These are phyloP conservation scores for Marchantia polymorpha DNA, from an alignment of 225 moss, liverwort and hornwort genomes.

Conservation along the genomic window DNA sequence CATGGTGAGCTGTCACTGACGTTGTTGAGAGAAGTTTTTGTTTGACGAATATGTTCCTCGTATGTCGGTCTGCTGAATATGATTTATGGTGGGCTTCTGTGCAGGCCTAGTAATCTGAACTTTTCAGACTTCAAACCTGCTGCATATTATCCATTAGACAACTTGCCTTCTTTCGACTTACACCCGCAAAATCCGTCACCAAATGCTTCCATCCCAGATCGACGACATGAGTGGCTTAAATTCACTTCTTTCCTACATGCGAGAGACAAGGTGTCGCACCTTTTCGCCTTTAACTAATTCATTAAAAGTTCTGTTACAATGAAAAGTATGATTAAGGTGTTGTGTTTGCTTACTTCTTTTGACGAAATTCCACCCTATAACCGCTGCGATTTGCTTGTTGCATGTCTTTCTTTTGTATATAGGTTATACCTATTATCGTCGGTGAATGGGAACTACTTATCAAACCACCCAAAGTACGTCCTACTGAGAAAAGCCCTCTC, in stretches of 20 bases:
- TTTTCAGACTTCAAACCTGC: constrained; percentile 19
- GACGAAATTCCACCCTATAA: too few relatives aligned
- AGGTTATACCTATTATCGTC: constrained; percentile 40
- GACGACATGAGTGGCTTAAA: constrained; percentile 42
- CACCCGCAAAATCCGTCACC: constrained; percentile 3
- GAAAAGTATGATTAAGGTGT: too few relatives aligned
- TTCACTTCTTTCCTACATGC: constrained; percentile 37
- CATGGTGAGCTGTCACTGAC: too few relatives aligned
- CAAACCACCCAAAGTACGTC: constrained; percentile 33
- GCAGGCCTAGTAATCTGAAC: constrained; percentile 29
- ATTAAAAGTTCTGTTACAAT: background rate
- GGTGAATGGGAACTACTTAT: constrained; percentile 44
- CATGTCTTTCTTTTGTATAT: background rate
- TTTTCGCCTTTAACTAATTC: background rate
- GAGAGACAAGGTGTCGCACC: constrained; percentile 43
- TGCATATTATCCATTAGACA: constrained; percentile 12
- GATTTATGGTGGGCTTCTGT: background rate
- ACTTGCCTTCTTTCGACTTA: constrained; percentile 43
- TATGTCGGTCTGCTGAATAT: too few relatives aligned
- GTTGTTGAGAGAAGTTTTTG: too few relatives aligned
- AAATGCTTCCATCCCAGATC: constrained; percentile 13
- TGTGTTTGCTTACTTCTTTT: too few relatives aligned
- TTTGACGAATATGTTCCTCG: too few relatives aligned
- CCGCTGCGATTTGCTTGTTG: too few relatives aligned
- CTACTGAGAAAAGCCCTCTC: constrained; percentile 27